Percentiles rank a stretch among this genome's conserved stretches.
These are phyloP conservation scores for Trypanosoma theileri DNA, from an alignment of 208 protist species.

Conservation along the genomic window DNA sequence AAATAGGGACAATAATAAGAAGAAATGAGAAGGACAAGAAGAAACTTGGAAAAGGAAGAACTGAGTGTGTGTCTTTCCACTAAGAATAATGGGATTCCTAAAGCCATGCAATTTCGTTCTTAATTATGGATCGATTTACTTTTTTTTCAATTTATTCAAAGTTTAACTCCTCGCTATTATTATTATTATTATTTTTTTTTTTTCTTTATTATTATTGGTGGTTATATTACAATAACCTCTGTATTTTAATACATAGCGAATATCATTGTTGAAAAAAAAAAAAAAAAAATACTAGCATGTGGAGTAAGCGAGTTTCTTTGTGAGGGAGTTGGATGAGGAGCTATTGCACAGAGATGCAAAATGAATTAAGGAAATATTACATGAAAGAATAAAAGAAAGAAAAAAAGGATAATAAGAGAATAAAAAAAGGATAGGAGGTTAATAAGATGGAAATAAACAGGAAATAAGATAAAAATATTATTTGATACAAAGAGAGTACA, in stretches of 20 bases:
- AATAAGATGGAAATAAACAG: no score
- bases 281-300: not conserved
- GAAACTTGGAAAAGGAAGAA: no score
- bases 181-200: not conserved
- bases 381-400: not conserved
- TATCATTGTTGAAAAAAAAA: not conserved
- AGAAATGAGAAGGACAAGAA: no score
- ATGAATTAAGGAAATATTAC: not conserved
- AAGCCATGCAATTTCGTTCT: no score
- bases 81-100: not conserved
- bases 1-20: slow-evolving; percentile 27
- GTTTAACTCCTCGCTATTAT: not conserved
- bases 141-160: slow-evolving; percentile 26
- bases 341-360: not conserved
- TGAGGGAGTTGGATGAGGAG: not conserved
- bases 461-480: not conserved
- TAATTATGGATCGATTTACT: not conserved
- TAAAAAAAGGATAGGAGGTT: no score
- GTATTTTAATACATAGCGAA: not conserved
- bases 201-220: not conserved
- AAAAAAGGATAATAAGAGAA: not conserved
- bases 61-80: not conserved
- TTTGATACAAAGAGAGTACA: not conserved
- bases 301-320: slow-evolving; percentile 1
- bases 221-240: not conserved